A percentile compares a stretch with the other conserved stretches of the same genome.
Conservation (phyloP, 2,329 filamentous ascomycete species). For the Nemania serpens region DNA sequence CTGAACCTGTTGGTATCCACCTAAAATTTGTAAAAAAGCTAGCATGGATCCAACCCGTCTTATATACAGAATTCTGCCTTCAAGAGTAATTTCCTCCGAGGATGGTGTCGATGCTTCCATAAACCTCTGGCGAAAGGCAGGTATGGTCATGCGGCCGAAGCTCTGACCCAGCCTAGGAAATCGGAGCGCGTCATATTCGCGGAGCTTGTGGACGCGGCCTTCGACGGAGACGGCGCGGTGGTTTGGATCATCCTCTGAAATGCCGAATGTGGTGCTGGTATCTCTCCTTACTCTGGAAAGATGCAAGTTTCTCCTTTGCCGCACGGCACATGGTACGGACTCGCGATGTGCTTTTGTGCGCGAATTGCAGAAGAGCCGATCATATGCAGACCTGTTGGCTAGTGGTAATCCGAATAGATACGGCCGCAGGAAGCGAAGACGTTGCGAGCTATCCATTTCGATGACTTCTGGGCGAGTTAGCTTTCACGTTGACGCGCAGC, state of each 20-base stretch:
- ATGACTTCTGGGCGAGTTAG: slow-evolving; percentile 33
- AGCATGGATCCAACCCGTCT: slow-evolving; percentile 68
- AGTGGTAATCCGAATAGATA: slow-evolving; percentile 52
- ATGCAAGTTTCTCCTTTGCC: slow-evolving; percentile 28
- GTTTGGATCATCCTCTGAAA: slow-evolving; percentile 11
- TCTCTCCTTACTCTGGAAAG: slow-evolving; percentile 13
- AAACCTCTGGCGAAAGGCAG: slow-evolving; percentile 45
- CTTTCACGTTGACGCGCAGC: slow-evolving; percentile 7
- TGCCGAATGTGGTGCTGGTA: neutral
- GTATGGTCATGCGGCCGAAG: slow-evolving; percentile 44
- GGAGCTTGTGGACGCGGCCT: slow-evolving; percentile 57
- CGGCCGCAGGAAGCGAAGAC: slow-evolving; percentile 60
- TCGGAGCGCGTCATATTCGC: slow-evolving; percentile 52
- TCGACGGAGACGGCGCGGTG: slow-evolving; percentile 24
- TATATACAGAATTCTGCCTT: slow-evolving; percentile 40
- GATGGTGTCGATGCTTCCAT: slow-evolving; percentile 29
- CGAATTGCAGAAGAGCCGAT: slow-evolving; percentile 56
- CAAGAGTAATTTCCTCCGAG: slow-evolving; percentile 39
- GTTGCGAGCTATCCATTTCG: slow-evolving; percentile 50
- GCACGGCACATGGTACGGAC: slow-evolving; percentile 20
- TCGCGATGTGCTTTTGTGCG: slow-evolving; percentile 25
- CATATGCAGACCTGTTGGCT: slow-evolving; percentile 47
- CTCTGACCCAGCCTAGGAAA: slow-evolving; percentile 58
- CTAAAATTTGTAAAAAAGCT: slow-evolving; percentile 79
- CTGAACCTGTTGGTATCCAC: slow-evolving; percentile 75